These are phyloP conservation scores for Candida andamanensis DNA, from an alignment of 805 yeast genomes.

Conservation along the genomic window DNA sequence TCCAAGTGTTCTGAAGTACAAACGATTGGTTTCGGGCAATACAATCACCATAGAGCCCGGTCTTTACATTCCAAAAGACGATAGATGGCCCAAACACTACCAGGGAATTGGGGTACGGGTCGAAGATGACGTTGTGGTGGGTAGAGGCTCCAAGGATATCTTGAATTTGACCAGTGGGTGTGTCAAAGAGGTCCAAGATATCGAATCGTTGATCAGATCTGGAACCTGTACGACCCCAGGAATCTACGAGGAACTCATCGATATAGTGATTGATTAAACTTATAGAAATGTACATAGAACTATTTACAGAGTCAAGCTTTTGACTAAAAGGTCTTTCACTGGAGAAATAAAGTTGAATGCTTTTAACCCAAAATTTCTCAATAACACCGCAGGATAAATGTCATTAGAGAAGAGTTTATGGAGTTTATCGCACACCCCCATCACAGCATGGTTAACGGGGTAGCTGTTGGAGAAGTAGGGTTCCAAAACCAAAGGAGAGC, in stretches of 20 bases:
- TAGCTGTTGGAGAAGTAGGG: slow-evolving; percentile 83
- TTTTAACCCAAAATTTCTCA: slow-evolving; percentile 73
- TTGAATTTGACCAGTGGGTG: slow-evolving; percentile 69
- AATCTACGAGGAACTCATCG: slow-evolving; percentile 30
- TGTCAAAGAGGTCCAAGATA: slow-evolving; percentile 77
- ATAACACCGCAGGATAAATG: slow-evolving; percentile 64
- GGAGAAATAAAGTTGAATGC: slow-evolving; percentile 57
- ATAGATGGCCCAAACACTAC: slow-evolving; percentile 70
- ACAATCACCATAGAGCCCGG: slow-evolving; percentile 97
- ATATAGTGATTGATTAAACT: slow-evolving; percentile 17
- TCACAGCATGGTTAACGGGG: slow-evolving; percentile 69
- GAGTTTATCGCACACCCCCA: slow-evolving; percentile 88
- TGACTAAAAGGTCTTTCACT: slow-evolving; percentile 66
- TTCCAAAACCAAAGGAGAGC: slow-evolving; percentile 73
- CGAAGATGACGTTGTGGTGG: slow-evolving; percentile 89
- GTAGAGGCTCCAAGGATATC: slow-evolving; percentile 47
- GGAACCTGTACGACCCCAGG: slow-evolving; percentile 52
- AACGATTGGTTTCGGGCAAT: slow-evolving; percentile 57
- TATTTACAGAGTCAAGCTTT: slow-evolving; percentile 24
- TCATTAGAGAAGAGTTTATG: slow-evolving; percentile 82
- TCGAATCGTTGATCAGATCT: slow-evolving; percentile 59
- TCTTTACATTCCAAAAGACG: slow-evolving; percentile 73
- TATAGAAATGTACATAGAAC: neutral
- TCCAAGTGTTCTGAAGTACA: slow-evolving; percentile 57
- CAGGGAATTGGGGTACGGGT: slow-evolving; percentile 90